These are phyloP conservation scores for Theobroma grandiflorum DNA, from an alignment of 441 rosid genomes.

Conservation along the genomic window DNA sequence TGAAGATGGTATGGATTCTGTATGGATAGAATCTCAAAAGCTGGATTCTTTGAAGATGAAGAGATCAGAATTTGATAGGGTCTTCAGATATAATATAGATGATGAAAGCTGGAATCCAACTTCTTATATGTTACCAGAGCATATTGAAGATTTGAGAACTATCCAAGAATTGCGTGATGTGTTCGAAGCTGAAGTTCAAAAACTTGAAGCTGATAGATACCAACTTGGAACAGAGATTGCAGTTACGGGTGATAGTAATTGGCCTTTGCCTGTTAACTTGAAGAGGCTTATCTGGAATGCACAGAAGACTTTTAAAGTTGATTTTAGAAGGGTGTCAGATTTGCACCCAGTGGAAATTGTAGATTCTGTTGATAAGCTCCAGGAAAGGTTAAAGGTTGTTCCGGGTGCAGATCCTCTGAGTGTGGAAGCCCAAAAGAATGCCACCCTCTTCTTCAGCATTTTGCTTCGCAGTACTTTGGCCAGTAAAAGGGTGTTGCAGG, in stretches of 20 bases:
- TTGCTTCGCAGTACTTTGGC: constrained; percentile 98
- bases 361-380: constrained; percentile 96
- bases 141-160: constrained; percentile 86
- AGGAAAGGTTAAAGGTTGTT: constrained; percentile 96
- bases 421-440: constrained; percentile 98
- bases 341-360: constrained; percentile 98
- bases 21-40: constrained; percentile 97
- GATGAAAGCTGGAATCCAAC: constrained; percentile 87
- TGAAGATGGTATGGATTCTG: constrained; percentile 99
- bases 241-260: constrained; percentile 81
- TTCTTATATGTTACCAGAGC: constrained; percentile 70
- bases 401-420: constrained; percentile 94
- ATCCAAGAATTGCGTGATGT: constrained; percentile 88
- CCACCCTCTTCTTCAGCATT: constrained; percentile 94
- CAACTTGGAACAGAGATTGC: constrained; percentile 95
- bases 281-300: constrained; percentile 94
- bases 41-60: constrained; percentile 93
- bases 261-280: constrained; percentile 97
- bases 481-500: constrained; percentile 97
- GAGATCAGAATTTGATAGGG: constrained; percentile 74
- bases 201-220: constrained; percentile 78
- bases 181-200: constrained; percentile 90
- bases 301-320: constrained; percentile 93
- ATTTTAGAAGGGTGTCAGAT: constrained; percentile 80
- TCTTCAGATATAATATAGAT: constrained; percentile 82